phyloP scores from a whole-genome alignment of 306 rosid genomes.

The Trichosanthes cucumerina region DNA sequence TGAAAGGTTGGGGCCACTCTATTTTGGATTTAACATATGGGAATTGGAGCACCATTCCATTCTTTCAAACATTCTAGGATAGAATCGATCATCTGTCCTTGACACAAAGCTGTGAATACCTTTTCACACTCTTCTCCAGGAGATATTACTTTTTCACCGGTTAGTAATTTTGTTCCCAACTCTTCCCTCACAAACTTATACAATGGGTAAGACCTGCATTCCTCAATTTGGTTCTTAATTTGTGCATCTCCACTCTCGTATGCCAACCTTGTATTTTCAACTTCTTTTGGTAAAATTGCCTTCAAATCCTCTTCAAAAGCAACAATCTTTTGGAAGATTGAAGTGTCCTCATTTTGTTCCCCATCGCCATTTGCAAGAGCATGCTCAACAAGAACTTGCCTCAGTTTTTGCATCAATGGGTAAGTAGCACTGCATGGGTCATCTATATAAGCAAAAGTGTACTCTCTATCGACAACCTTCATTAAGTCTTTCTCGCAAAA shows the following conservation, averaged over 20 bases:
- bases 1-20: not conserved
- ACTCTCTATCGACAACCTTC: constrained; percentile 60
- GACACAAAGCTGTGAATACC: constrained; percentile 58
- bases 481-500: constrained; percentile 73
- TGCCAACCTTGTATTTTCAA: constrained; percentile 47
- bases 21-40: no score
- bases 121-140: constrained; percentile 78
- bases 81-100: constrained; percentile 69
- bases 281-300: constrained; percentile 57
- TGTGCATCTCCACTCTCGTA: constrained; percentile 37
- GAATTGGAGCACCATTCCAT: constrained; percentile 88
- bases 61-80: constrained; percentile 55
- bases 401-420: constrained; percentile 75
- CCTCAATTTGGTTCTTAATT: constrained; percentile 44
- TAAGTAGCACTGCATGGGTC: constrained; percentile 73
- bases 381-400: constrained; percentile 66
- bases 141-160: constrained; percentile 48
- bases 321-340: constrained; percentile 74
- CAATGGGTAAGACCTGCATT: constrained; percentile 81
- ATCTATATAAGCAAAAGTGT: constrained; percentile 51
- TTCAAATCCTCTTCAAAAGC: constrained; percentile 65
- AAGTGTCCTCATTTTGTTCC: constrained; percentile 51
- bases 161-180: constrained; percentile 42
- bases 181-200: constrained; percentile 74
- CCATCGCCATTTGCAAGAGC: constrained; percentile 46